Conservation (phyloP, 2,329 filamentous ascomycete genomes). For the Hyphodiscus sp. region DNA sequence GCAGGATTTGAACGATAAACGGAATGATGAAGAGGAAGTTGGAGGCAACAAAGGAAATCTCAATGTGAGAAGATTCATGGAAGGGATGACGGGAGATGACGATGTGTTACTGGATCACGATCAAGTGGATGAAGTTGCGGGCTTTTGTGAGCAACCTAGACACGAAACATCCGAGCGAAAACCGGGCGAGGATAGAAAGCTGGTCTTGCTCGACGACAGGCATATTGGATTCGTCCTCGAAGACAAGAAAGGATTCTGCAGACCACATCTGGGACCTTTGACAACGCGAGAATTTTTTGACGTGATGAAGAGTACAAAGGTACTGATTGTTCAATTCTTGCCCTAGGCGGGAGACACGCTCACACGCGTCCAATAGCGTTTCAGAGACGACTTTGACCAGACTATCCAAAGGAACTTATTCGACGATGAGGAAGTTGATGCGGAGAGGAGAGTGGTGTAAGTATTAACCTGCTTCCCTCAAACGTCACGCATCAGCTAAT, state of each 20-base stretch:
- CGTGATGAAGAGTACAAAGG: neutral
- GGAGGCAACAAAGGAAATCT: neutral
- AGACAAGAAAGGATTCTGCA: neutral
- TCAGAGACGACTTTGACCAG: neutral
- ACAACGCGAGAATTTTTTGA: neutral
- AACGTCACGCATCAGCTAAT: neutral
- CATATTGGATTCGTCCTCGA: neutral
- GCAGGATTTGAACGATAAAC: neutral
- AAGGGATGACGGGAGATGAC: conserved; percentile 4
- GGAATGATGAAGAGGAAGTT: neutral
- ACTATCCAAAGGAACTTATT: conserved; percentile 1
- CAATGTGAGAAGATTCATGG: conserved; percentile 5
- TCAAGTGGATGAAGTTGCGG: conserved; percentile 5
- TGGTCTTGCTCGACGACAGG: conserved; percentile 4
- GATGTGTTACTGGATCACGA: neutral
- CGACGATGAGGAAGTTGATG: conserved; percentile 5
- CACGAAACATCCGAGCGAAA: neutral
- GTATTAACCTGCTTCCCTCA: neutral
- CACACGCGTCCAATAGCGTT: neutral
- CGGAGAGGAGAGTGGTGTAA: conserved; percentile 7
- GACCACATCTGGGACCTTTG: neutral
- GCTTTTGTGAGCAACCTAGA: conserved; percentile 1
- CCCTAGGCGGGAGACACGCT: neutral
- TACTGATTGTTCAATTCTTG: neutral
- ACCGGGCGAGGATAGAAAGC: neutral